Base-by-base conservation (phyloP, 306 rosid genomes). In the Bauhinia variegata region DNA sequence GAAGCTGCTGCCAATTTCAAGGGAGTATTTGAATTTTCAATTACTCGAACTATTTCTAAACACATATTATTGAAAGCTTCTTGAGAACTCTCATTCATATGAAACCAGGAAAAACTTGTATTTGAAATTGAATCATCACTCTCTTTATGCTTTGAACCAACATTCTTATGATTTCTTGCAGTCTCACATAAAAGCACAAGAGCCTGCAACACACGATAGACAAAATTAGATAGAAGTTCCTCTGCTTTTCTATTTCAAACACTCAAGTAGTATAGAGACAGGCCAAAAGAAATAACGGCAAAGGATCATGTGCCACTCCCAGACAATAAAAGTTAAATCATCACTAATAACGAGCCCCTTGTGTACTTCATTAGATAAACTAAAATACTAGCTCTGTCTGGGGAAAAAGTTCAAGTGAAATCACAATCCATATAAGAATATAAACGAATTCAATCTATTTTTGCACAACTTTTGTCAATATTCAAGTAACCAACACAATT, bases 1-100 rank as follows among this genome's bases (percentile, higher is more conserved):
- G 88, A 86, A 61, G 85, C 73, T 8, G 98, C 91, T 13, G 88
- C 96, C 83, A 87, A 75, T 84, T 89, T 87, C 81, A 92, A 75
- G 61, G 91, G 84, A 60, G 58, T 46, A 75, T 70, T 75, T 33
- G 81, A 71, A 67, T 52, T 71, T 30, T 76, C 78, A 69, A 92
- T 74, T 23, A 88, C 65, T 60, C 58, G 58, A 64, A 86, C 78
- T 67, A 89, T 86, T 83, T 81, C 88, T 19, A 44, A 31, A 79
- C 91, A 89, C 83, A 89, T 67, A 62, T 73, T 46, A 31, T 59
- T 68, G 51, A 89, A 81, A 10, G 92, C 78, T 59, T 75, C 71
- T 19, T 74, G 82, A 75, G 87, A 81, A 57, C 52, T 86, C 71
- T 79, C 86, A 49, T 83, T 63, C 79, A 86, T 57, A 59, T 79